Conservation (phyloP, 2,329 filamentous ascomycete species). For the Alternaria atra region DNA sequence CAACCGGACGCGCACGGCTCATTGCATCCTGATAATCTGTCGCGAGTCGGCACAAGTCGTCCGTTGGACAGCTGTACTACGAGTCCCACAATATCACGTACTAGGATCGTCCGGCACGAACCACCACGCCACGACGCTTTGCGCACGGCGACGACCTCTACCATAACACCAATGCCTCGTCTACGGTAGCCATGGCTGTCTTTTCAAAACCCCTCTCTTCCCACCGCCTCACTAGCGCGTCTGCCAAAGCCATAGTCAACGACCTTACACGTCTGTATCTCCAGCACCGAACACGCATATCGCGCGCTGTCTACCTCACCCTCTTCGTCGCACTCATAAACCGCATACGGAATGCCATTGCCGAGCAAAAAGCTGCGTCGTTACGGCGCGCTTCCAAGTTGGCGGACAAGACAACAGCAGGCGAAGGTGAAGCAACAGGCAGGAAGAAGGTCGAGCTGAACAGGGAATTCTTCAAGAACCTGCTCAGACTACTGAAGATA, state of each 20-base stretch:
- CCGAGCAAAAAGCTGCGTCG: constrained; percentile 89
- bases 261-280: constrained; percentile 52
- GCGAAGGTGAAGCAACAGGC: constrained; percentile 50
- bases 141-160: constrained; percentile 2
- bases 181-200: constrained; percentile 50
- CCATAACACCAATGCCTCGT: constrained; percentile 26
- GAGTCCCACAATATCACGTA: not conserved
- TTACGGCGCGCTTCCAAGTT: constrained; percentile 61
- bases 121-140: constrained; percentile 8
- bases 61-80: not conserved
- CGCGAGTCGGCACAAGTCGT: not conserved
- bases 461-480: constrained; percentile 80
- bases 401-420: constrained; percentile 50
- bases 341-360: constrained; percentile 88
- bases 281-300: constrained; percentile 52
- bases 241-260: constrained; percentile 48
- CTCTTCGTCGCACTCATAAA: constrained; percentile 63
- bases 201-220: constrained; percentile 51
- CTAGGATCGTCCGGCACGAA: not conserved
- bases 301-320: constrained; percentile 53
- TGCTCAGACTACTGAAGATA: constrained; percentile 81
- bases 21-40: not conserved
- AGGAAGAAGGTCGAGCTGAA: constrained; percentile 91
- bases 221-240: constrained; percentile 41
- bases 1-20: constrained; percentile 10